These are phyloP conservation scores for Vachellia collinsii DNA, from an alignment of 306 rosid genomes.

Conservation along the genomic window DNA sequence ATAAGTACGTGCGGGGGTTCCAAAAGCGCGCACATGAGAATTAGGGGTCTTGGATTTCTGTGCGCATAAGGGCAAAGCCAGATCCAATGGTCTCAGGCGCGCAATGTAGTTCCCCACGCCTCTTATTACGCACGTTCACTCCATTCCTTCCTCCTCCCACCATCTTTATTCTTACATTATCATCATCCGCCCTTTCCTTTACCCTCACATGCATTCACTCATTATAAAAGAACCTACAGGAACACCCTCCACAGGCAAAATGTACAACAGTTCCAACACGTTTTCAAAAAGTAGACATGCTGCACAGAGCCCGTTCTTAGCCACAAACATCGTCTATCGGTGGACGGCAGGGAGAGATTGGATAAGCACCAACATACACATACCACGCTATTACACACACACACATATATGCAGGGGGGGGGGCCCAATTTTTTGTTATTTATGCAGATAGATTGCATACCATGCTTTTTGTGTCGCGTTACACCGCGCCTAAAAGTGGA, in stretches of 20 bases:
- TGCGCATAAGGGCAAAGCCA: slow-evolving; percentile 16
- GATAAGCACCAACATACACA: not conserved
- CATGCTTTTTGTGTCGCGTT: not conserved
- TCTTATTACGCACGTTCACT: slow-evolving; percentile 27
- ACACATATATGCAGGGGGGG: not conserved
- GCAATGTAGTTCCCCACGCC: slow-evolving; percentile 5
- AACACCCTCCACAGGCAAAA: not conserved
- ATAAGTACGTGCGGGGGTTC: slow-evolving; percentile 54
- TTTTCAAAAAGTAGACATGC: not conserved
- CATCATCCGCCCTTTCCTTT: too few species aligned
- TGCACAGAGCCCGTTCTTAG: not conserved
- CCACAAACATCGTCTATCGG: slow-evolving; percentile 6
- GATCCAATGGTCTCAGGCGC: slow-evolving; percentile 27
- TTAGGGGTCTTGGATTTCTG: slow-evolving; percentile 30
- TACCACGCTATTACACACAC: not conserved
- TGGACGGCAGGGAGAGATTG: not conserved
- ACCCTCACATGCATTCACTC: too few species aligned
- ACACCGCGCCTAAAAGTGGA: not conserved
- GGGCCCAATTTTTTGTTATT: not conserved
- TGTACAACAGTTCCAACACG: not conserved
- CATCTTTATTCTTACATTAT: not conserved
- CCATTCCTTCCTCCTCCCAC: not conserved
- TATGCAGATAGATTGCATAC: not conserved
- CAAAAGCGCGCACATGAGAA: slow-evolving; percentile 38
- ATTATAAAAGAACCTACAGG: not conserved